These are phyloP conservation scores for Carallia brachiata DNA, from an alignment of 345 rosid genomes.

Conservation along the genomic window DNA sequence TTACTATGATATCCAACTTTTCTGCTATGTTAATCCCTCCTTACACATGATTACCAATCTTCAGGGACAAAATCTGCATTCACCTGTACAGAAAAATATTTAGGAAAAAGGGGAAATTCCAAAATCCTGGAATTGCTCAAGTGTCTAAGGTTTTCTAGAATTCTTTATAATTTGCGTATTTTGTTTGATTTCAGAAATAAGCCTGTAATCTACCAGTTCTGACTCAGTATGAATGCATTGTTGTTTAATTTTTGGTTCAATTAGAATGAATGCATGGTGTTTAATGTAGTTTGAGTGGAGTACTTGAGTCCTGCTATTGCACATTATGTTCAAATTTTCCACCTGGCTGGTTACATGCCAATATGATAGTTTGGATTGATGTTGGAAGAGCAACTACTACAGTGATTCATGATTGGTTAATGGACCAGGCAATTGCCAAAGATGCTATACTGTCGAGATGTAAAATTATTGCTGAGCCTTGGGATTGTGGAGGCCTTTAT, in stretches of 20 bases:
- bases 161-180: neutral
- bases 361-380: neutral
- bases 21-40: too few species aligned
- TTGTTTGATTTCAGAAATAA: neutral
- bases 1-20: too few species aligned
- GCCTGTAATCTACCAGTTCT: neutral
- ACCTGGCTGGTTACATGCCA: slow-evolving; percentile 2
- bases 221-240: neutral
- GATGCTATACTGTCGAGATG: slow-evolving; percentile 76
- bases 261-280: neutral
- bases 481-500: slow-evolving; percentile 97
- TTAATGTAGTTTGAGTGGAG: neutral
- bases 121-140: neutral
- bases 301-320: neutral
- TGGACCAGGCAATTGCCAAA: slow-evolving; percentile 78
- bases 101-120: neutral
- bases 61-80: too few species aligned
- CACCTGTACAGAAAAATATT: neutral
- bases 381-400: slow-evolving; percentile 4
- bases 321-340: neutral
- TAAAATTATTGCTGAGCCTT: slow-evolving; percentile 93
- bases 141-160: too few species aligned
- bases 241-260: neutral
- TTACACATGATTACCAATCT: too few species aligned
- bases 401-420: slow-evolving; percentile 13